These are phyloP conservation scores for Colletotrichum sp. DNA, from an alignment of 2,329 filamentous ascomycete species.

Conservation along the genomic window DNA sequence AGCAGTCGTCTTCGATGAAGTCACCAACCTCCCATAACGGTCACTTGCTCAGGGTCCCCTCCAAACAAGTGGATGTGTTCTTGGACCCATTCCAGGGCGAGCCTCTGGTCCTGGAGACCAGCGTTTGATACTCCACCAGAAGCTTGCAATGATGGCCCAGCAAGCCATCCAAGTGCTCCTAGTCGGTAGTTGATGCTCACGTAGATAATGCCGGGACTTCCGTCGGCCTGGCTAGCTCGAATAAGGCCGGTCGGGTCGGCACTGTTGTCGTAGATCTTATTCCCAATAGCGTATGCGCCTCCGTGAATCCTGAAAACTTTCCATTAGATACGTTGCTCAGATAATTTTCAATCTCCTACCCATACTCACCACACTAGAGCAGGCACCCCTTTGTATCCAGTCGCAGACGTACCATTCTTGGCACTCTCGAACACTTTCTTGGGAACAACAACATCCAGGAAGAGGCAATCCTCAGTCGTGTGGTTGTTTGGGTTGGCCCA, in stretches of 20 bases:
- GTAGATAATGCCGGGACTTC: slow-evolving; percentile 40
- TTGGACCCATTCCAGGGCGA: slow-evolving; percentile 50
- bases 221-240: slow-evolving; percentile 23
- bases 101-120: slow-evolving; percentile 41
- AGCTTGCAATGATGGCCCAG: slow-evolving; percentile 36
- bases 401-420: not conserved
- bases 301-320: slow-evolving; percentile 37
- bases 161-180: slow-evolving; percentile 48
- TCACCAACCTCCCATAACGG: slow-evolving; percentile 40
- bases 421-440: slow-evolving; percentile 31
- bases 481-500: not conserved
- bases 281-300: slow-evolving; percentile 36
- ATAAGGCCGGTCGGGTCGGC: not conserved
- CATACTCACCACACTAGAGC: slow-evolving; percentile 12
- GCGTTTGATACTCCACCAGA: slow-evolving; percentile 41
- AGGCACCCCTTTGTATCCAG: slow-evolving; percentile 25
- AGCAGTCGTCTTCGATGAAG: not conserved
- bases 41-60: slow-evolving; percentile 46
- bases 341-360: not conserved
- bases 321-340: not conserved
- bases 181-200: slow-evolving; percentile 47
- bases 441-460: slow-evolving; percentile 45
- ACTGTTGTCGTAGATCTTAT: slow-evolving; percentile 42
- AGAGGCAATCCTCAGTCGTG: slow-evolving; percentile 41
- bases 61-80: slow-evolving; percentile 47